Evolutionary conservation across 1,284 basidiomycete genomes (phyloP).

Genomic region (Trametes versicolor): DNA sequence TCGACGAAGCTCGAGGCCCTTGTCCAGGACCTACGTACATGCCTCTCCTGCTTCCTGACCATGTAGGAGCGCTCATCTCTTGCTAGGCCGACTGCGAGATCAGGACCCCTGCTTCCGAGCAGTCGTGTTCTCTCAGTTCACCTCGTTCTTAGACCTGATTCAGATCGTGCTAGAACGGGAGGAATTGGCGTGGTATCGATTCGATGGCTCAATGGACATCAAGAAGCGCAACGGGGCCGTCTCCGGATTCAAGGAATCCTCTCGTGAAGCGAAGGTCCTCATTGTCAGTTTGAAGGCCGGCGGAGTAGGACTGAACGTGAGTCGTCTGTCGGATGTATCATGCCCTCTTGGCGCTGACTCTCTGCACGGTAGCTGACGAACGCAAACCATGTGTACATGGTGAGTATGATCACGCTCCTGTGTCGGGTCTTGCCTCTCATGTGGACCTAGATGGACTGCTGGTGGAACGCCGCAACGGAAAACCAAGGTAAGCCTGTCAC

Average conservation of each 20-base stretch:
- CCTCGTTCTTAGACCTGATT: conserved; percentile 86
- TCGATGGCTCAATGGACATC: conserved; percentile 94
- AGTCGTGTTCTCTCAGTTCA: conserved; percentile 91
- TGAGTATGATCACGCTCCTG: conserved; percentile 42
- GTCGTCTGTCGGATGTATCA: conserved; percentile 8
- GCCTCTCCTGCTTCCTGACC: not conserved
- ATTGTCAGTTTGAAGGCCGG: conserved; percentile 94
- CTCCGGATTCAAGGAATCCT: conserved; percentile 75
- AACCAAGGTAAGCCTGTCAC: conserved; percentile 76
- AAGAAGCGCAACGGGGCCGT: conserved; percentile 84
- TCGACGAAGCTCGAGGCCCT: conserved; percentile 90
- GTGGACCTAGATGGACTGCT: conserved; percentile 85
- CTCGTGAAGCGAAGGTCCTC: conserved; percentile 79
- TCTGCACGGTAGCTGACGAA: conserved; percentile 63
- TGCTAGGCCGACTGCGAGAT: conserved; percentile 66
- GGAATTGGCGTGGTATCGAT: conserved; percentile 79
- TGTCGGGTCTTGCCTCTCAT: conserved; percentile 10
- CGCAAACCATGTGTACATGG: conserved; percentile 90
- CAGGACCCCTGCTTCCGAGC: conserved; percentile 86
- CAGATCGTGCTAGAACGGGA: conserved; percentile 82
- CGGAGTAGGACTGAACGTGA: conserved; percentile 90
- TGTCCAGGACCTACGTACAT: conserved; percentile 70
- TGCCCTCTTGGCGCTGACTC: not conserved
- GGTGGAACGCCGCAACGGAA: conserved; percentile 94
- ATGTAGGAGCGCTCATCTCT: not conserved